Evolutionary conservation across 2,329 filamentous ascomycete genomes (phyloP).

Genomic region (Colletotrichum camelliae): DNA sequence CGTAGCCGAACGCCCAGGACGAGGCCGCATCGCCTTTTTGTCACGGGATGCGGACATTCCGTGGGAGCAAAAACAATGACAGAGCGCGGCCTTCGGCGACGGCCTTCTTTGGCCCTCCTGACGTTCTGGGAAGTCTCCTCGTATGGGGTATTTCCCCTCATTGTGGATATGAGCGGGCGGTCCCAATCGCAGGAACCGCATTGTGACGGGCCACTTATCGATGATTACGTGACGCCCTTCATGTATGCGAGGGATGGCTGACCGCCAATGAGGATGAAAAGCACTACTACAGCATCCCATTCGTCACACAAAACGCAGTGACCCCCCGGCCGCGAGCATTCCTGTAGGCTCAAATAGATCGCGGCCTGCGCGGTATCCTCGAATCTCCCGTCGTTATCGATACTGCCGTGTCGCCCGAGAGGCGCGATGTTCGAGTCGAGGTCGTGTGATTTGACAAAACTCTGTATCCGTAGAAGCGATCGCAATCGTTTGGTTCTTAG

Average conservation of each 20-base stretch:
- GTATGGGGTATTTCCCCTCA: neutral
- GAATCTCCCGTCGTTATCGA: neutral
- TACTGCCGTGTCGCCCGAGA: neutral
- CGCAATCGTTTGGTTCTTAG: neutral
- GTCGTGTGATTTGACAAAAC: neutral
- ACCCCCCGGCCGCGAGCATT: neutral
- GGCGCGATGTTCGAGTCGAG: neutral
- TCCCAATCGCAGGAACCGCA: neutral
- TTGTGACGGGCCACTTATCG: slow-evolving; percentile 1
- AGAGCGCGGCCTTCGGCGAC: neutral
- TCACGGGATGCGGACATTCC: slow-evolving; percentile 16
- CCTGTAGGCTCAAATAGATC: neutral
- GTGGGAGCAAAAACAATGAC: neutral
- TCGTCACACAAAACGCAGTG: slow-evolving; percentile 7
- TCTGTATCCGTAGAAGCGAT: neutral
- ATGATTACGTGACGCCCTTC: neutral
- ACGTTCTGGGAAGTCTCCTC: neutral
- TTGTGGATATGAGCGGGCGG: neutral
- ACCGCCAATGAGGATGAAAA: slow-evolving; percentile 15
- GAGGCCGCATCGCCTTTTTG: slow-evolving; percentile 9
- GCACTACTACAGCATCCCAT: slow-evolving; percentile 4
- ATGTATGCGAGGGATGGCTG: slow-evolving; percentile 4
- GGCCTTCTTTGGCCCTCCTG: neutral
- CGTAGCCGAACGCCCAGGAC: neutral
- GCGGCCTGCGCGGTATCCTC: slow-evolving; percentile 14